Conservation (phyloP, 352 stramenopile species). For the Pythium aristosporum region DNA sequence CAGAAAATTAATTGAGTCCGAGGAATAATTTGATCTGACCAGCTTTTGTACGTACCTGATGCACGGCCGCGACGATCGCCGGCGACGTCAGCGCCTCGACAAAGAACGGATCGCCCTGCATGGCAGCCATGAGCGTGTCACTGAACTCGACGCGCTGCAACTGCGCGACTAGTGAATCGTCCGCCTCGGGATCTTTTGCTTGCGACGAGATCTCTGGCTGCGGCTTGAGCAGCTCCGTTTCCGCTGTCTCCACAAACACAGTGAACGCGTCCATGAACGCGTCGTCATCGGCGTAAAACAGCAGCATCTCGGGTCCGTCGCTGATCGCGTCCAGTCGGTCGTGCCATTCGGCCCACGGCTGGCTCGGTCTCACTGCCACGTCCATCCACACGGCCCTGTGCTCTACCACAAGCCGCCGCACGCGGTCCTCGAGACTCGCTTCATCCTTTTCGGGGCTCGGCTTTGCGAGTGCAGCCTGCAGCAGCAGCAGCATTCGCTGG, state of each 20-base stretch:
- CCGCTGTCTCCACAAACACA: conserved; percentile 33
- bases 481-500: conserved; percentile 41
- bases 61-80: conserved; percentile 51
- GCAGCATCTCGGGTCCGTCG: conserved; percentile 62
- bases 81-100: conserved; percentile 48
- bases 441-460: not conserved
- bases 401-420: conserved; percentile 28
- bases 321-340: conserved; percentile 57
- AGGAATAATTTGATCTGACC: not conserved
- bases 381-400: conserved; percentile 15
- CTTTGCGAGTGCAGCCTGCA: conserved; percentile 18
- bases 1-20: not conserved
- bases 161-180: conserved; percentile 32
- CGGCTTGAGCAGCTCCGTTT: not conserved
- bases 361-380: conserved; percentile 3
- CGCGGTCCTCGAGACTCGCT: conserved; percentile 36
- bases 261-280: conserved; percentile 37
- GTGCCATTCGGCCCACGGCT: conserved; percentile 32
- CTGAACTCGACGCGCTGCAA: conserved; percentile 51
- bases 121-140: conserved; percentile 49
- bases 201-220: not conserved
- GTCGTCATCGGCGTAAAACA: conserved; percentile 63
- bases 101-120: conserved; percentile 63
- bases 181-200: not conserved
- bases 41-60: conserved; percentile 38